Conservation (phyloP, 768 basidiomycete species). For the Ephemerocybe angulata region DNA sequence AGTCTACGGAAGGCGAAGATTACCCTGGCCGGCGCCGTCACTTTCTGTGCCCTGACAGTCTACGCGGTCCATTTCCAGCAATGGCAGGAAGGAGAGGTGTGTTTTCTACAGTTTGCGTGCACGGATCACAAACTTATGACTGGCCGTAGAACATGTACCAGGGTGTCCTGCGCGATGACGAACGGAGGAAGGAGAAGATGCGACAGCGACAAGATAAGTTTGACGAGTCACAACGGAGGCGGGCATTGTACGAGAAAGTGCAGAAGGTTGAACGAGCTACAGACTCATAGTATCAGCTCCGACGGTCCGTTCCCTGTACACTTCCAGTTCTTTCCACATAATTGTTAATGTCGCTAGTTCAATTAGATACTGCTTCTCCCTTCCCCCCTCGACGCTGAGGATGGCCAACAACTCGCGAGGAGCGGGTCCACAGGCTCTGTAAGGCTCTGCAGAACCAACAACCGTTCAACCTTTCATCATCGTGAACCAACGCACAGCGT, state of each 20-base stretch:
- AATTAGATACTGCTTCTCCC: neutral
- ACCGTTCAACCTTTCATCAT: too few relatives aligned
- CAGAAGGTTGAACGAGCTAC: constrained; percentile 36
- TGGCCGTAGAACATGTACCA: constrained; percentile 76
- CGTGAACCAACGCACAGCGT: too few relatives aligned
- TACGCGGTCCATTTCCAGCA: constrained; percentile 92
- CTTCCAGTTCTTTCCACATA: neutral
- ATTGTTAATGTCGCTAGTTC: neutral
- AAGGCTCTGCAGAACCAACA: too few relatives aligned
- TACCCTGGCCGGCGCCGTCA: constrained; percentile 65
- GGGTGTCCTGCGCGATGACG: constrained; percentile 88
- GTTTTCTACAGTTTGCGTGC: neutral
- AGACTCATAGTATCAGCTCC: neutral
- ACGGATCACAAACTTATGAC: constrained; percentile 6
- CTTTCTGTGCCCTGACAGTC: constrained; percentile 65
- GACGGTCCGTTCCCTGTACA: neutral
- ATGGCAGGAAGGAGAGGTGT: constrained; percentile 74
- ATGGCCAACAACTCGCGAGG: too few relatives aligned
- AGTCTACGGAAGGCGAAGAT: constrained; percentile 58
- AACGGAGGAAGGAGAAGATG: constrained; percentile 70
- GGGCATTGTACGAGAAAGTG: constrained; percentile 59
- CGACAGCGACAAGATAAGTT: constrained; percentile 60
- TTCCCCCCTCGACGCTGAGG: too few relatives aligned
- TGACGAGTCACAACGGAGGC: constrained; percentile 57
- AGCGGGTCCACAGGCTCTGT: too few relatives aligned